Conservation (phyloP, 1,284 basidiomycete species). For the Ceratobasidium sp. region DNA sequence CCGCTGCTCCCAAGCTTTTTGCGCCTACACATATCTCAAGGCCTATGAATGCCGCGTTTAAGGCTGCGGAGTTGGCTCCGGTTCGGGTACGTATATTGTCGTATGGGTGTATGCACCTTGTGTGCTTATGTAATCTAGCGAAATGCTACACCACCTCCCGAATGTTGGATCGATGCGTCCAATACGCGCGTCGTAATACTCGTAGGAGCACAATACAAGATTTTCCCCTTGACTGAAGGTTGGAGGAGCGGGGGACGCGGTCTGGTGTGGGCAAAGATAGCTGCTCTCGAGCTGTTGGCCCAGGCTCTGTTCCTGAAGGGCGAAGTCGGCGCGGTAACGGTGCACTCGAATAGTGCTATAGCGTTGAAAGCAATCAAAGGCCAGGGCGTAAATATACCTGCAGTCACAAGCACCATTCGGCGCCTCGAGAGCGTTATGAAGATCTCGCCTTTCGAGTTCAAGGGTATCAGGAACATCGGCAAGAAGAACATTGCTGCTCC, state of each 20-base stretch:
- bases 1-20: too few species aligned
- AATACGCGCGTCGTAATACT: not conserved
- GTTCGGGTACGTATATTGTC: too few species aligned
- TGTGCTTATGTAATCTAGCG: too few species aligned
- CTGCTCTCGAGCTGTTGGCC: not conserved
- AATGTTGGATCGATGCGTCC: conserved; percentile 17
- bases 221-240: not conserved
- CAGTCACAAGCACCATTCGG: not conserved
- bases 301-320: too few species aligned
- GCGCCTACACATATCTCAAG: too few species aligned
- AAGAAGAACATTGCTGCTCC: conserved; percentile 4
- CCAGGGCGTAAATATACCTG: not conserved
- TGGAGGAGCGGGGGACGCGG: not conserved
- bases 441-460: not conserved
- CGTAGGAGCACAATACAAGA: not conserved
- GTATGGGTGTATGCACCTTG: too few species aligned
- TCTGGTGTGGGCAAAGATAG: not conserved
- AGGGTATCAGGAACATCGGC: not conserved
- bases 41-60: too few species aligned
- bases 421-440: not conserved
- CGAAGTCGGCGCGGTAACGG: not conserved
- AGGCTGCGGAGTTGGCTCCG: too few species aligned
- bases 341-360: conserved; percentile 9
- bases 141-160: too few species aligned
- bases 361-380: conserved; percentile 1